A percentile compares a stretch with the other conserved stretches of the same genome.
phyloP scores from a whole-genome alignment of 2,329 filamentous ascomycete genomes.

The Aspergillus pseudotamarii region DNA sequence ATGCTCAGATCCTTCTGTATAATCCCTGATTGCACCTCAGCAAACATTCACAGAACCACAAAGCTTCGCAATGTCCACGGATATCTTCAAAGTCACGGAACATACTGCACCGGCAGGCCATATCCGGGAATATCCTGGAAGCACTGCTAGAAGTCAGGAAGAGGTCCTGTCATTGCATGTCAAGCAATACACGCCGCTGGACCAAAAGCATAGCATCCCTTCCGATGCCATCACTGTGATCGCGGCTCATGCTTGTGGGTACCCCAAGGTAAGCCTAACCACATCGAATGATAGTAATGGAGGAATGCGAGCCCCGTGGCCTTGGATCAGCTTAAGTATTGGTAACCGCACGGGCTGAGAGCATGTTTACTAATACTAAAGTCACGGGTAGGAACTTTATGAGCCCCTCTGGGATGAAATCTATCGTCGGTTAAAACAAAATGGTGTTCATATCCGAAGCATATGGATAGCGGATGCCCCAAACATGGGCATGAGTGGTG shows the following conservation, averaged over 20 bases:
- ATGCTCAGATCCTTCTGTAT: no score
- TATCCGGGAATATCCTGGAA: neutral
- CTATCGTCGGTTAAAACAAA: neutral
- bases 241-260: neutral
- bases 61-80: neutral
- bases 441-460: constrained; percentile 5
- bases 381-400: constrained; percentile 12
- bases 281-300: neutral
- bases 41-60: neutral
- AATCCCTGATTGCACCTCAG: neutral
- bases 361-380: neutral
- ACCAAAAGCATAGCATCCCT: neutral
- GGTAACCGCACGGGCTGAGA: neutral
- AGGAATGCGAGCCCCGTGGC: neutral
- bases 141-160: neutral
- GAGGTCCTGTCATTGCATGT: neutral
- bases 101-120: neutral
- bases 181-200: neutral
- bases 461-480: constrained; percentile 18
- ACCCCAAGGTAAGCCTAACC: neutral
- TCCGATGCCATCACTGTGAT: neutral
- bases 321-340: neutral
- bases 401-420: constrained; percentile 18
- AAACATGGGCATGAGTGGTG: constrained; percentile 12
- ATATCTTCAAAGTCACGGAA: neutral